Evolutionary conservation across 106 monocot species (phyloP).

Genomic region (Chionographis japonica): DNA sequence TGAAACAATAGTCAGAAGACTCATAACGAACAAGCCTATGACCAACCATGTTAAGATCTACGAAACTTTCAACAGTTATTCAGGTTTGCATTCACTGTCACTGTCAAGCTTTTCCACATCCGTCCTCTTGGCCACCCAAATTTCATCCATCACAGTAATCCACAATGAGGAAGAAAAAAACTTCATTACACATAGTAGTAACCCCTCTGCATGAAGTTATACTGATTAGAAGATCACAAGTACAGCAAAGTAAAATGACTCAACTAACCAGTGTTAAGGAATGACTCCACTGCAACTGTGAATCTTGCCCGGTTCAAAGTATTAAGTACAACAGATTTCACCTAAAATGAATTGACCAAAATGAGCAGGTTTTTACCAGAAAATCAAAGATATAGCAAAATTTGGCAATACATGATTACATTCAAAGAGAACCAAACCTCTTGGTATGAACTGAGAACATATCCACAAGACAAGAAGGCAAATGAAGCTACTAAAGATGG

Average conservation of each 20-base stretch:
- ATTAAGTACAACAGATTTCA: slow-evolving; percentile 89
- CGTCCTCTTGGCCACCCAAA: no score
- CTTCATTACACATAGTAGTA: no score
- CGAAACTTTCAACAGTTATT: no score
- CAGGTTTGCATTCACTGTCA: no score
- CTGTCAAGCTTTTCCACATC: no score
- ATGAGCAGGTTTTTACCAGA: slow-evolving; percentile 1
- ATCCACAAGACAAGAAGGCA: slow-evolving; percentile 88
- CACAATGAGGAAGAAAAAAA: no score
- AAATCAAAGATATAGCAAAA: not conserved
- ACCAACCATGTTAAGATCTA: no score
- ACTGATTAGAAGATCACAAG: not conserved
- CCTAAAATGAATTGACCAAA: slow-evolving; percentile 39
- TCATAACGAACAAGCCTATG: no score
- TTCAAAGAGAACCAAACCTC: slow-evolving; percentile 47
- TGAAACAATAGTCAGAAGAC: no score
- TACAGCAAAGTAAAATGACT: not conserved
- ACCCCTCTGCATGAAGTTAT: not conserved
- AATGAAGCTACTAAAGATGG: slow-evolving; percentile 84
- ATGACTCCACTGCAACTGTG: slow-evolving; percentile 88
- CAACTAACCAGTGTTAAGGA: slow-evolving; percentile 76
- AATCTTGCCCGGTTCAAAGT: slow-evolving; percentile 95
- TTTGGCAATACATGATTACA: not conserved
- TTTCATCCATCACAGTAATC: no score
- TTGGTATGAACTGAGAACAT: slow-evolving; percentile 86